Evolutionary conservation across 192 early-diverging fungal species (phyloP).

Genomic region (Phlyctochytrium planicorne): DNA sequence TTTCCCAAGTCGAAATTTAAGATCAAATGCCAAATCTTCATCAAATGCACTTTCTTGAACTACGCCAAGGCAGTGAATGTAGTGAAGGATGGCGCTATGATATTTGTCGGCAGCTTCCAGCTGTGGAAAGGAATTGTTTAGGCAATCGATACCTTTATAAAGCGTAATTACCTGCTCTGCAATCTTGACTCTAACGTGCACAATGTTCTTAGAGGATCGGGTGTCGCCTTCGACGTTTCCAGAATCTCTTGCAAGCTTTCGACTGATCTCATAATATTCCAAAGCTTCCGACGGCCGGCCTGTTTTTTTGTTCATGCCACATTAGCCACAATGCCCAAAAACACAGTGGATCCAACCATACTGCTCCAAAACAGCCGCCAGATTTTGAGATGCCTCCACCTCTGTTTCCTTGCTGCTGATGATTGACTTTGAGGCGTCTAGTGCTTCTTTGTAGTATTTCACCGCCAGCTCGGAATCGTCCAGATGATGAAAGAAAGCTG

Average conservation of each 20-base stretch:
- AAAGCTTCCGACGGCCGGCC: conserved; percentile 39
- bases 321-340: too few relatives aligned
- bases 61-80: conserved; percentile 34
- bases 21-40: conserved; percentile 28
- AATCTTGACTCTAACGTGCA: conserved; percentile 35
- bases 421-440: conserved; percentile 27
- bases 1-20: conserved; percentile 39
- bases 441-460: conserved; percentile 35
- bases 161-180: too few relatives aligned
- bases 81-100: conserved; percentile 38
- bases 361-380: conserved; percentile 32
- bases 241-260: conserved; percentile 24
- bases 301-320: conserved; percentile 14
- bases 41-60: conserved; percentile 31
- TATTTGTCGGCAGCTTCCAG: conserved; percentile 24
- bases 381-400: conserved; percentile 40
- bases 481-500: conserved; percentile 30
- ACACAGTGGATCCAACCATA: conserved; percentile 15
- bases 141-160: too few relatives aligned
- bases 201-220: conserved; percentile 28
- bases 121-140: too few relatives aligned
- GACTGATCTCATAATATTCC: conserved; percentile 36
- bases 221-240: conserved; percentile 25
- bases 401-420: conserved; percentile 28
- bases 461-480: conserved; percentile 22